phyloP scores from a whole-genome alignment of 2,329 filamentous ascomycete species.

The Pseudopithomyces chartarum region DNA sequence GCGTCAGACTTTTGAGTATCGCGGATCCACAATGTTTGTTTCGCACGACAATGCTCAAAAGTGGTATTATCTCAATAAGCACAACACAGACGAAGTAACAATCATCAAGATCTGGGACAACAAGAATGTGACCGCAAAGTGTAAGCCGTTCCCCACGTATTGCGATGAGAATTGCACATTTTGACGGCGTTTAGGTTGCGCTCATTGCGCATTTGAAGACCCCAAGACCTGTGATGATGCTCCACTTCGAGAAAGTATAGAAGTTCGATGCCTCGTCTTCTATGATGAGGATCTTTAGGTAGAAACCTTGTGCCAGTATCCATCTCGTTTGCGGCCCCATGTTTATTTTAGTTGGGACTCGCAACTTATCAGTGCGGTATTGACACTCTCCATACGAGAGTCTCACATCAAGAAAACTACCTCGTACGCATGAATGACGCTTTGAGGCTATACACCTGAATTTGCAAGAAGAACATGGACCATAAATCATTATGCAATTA shows the following conservation, averaged over 20 bases:
- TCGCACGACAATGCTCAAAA: conserved; percentile 8
- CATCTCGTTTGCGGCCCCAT: too few relatives aligned
- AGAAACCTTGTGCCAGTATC: too few relatives aligned
- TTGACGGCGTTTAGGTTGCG: not conserved
- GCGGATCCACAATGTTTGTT: conserved; percentile 9
- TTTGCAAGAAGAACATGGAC: too few relatives aligned
- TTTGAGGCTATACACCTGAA: too few relatives aligned
- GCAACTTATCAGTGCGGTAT: too few relatives aligned
- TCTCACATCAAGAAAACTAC: too few relatives aligned
- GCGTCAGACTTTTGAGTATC: not conserved
- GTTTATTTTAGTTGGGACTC: too few relatives aligned
- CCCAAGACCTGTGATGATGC: not conserved
- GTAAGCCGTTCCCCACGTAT: not conserved
- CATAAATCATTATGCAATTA: too few relatives aligned
- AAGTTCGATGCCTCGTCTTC: conserved; percentile 9
- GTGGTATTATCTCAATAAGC: conserved; percentile 20
- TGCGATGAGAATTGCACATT: too few relatives aligned
- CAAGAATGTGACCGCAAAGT: not conserved
- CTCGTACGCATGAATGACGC: too few relatives aligned
- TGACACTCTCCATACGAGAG: too few relatives aligned
- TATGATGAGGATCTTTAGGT: not conserved
- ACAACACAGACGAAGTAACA: conserved; percentile 14
- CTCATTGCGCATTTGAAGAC: conserved; percentile 8
- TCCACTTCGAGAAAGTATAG: conserved; percentile 8
- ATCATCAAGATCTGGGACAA: conserved; percentile 25